Conservation (phyloP, 768 basidiomycete genomes). For the Myochromella boudieri region DNA sequence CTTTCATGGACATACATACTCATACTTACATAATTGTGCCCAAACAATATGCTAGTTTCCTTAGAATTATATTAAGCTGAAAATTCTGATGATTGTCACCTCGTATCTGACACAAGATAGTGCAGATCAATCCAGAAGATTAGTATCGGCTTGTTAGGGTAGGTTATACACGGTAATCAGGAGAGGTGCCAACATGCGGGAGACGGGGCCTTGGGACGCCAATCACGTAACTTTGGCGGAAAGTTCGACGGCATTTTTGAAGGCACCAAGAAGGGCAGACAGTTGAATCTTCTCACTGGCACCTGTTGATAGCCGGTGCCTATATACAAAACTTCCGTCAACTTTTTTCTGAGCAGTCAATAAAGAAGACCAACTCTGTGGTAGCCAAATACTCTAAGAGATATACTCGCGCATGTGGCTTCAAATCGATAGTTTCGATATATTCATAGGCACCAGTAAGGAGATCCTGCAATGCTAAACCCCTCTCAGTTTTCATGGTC, state of each 20-base stretch:
- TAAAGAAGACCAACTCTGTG: constrained; percentile 70
- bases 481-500: constrained; percentile 85
- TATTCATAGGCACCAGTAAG: constrained; percentile 92
- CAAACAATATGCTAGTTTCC: not conserved
- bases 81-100: not conserved
- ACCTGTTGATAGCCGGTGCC: constrained; percentile 89
- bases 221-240: constrained; percentile 56
- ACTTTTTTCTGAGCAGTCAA: not conserved
- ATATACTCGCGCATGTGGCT: constrained; percentile 84
- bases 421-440: constrained; percentile 81
- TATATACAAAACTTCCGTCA: constrained; percentile 26
- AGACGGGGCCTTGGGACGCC: no score
- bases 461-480: constrained; percentile 92
- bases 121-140: no score
- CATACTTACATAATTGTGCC: not conserved
- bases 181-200: no score
- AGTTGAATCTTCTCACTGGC: constrained; percentile 94
- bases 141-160: no score
- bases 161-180: no score
- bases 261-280: constrained; percentile 86
- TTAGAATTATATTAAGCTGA: not conserved
- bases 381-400: constrained; percentile 91
- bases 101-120: no score
- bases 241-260: constrained; percentile 90
- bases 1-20: no score